These are phyloP conservation scores for Phanerochaete carnosa DNA, from an alignment of 768 basidiomycete species.

Conservation along the genomic window DNA sequence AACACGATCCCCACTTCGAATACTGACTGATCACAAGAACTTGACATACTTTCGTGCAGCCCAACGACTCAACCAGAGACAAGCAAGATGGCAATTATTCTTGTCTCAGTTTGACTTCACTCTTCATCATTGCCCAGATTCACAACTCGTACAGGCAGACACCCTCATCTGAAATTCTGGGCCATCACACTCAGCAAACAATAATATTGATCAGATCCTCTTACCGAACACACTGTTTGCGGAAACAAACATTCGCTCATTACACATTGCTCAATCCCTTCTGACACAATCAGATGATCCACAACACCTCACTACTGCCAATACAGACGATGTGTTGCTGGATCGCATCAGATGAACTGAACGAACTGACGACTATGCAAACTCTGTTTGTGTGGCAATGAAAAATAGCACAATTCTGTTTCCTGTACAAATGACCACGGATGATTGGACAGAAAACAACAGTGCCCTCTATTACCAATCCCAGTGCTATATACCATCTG, in stretches of 20 bases:
- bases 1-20: slow-evolving; percentile 9
- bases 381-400: slow-evolving; percentile 8
- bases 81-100: slow-evolving; percentile 28
- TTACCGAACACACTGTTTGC: slow-evolving; percentile 8
- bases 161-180: slow-evolving; percentile 5
- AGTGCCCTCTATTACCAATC: neutral
- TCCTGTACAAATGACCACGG: neutral
- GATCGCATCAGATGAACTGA: neutral
- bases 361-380: slow-evolving; percentile 7
- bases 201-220: neutral
- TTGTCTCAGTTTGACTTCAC: slow-evolving; percentile 17
- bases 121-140: slow-evolving; percentile 3
- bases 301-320: neutral
- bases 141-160: slow-evolving; percentile 2
- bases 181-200: neutral
- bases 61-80: slow-evolving; percentile 25
- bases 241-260: neutral
- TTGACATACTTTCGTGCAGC: slow-evolving; percentile 24
- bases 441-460: neutral
- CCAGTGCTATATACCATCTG: slow-evolving; percentile 1
- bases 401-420: slow-evolving; percentile 20
- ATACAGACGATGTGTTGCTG: neutral
- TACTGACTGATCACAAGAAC: slow-evolving; percentile 31
- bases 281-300: neutral
- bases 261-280: neutral